A percentile compares a stretch with the other conserved stretches of the same genome.
phyloP scores from a whole-genome alignment of 257 asterid species.

The Petunia axillaris region DNA sequence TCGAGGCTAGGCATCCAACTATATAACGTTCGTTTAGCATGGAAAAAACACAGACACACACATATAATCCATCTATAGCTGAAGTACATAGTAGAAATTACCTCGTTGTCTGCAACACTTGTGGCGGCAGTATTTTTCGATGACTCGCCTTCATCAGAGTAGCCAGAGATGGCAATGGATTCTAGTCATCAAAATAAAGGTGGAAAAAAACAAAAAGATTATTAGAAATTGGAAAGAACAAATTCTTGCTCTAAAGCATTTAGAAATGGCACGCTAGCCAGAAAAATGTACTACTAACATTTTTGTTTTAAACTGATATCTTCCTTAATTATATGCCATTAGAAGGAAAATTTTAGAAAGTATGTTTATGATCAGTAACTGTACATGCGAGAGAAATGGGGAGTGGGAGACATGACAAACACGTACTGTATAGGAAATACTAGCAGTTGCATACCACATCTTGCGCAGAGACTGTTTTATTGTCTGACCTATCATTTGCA shows the following conservation, averaged over 20 bases:
- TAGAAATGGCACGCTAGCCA: background rate
- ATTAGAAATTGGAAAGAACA: background rate
- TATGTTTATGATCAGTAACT: background rate
- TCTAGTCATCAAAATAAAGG: background rate
- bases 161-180: background rate
- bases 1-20: too few relatives aligned
- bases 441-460: too few relatives aligned
- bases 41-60: too few relatives aligned
- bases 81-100: background rate
- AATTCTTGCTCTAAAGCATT: background rate
- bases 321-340: background rate
- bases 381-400: background rate
- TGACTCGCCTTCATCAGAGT: background rate
- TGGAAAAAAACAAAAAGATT: background rate
- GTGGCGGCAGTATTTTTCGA: background rate
- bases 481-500: too few relatives aligned
- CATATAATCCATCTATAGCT: too few relatives aligned
- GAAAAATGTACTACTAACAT: background rate
- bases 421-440: too few relatives aligned
- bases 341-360: background rate
- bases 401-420: too few relatives aligned
- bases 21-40: too few relatives aligned
- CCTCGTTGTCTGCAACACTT: background rate
- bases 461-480: background rate
- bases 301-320: background rate